phyloP scores from a whole-genome alignment of 2,329 filamentous ascomycete species.

The Calonectria ilicicola region DNA sequence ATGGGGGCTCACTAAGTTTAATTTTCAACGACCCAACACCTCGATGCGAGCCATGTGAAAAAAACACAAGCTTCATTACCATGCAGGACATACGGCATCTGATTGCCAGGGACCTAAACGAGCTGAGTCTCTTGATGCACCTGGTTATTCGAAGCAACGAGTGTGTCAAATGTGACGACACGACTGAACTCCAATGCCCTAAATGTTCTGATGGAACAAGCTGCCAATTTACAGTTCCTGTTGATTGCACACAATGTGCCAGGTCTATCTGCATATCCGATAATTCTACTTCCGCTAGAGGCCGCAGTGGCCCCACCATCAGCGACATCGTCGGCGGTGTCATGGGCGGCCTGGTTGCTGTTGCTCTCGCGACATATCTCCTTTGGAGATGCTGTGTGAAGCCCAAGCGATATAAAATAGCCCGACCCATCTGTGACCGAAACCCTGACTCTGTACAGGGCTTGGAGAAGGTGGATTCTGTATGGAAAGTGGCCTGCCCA shows the following conservation, averaged over 20 bases:
- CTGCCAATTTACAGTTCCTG: constrained; percentile 60
- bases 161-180: constrained; percentile 61
- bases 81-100: constrained; percentile 39
- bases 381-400: constrained; percentile 92
- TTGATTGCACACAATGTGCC: constrained; percentile 61
- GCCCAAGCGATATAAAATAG: constrained; percentile 74
- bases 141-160: constrained; percentile 55
- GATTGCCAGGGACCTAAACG: constrained; percentile 44
- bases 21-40: constrained; percentile 18
- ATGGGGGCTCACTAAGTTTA: constrained; percentile 34
- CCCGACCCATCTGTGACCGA: constrained; percentile 66
- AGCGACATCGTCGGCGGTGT: constrained; percentile 94
- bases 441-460: constrained; percentile 60
- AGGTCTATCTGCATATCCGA: constrained; percentile 58
- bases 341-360: constrained; percentile 81
- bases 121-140: constrained; percentile 45
- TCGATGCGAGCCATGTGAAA: constrained; percentile 1
- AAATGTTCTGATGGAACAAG: constrained; percentile 54
- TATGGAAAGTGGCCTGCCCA: constrained; percentile 57
- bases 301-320: constrained; percentile 69
- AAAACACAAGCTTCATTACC: neutral
- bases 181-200: constrained; percentile 58
- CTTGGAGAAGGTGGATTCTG: constrained; percentile 60
- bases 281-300: constrained; percentile 26
- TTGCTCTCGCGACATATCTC: constrained; percentile 81